These are phyloP conservation scores for Saturnispora serradocipensis DNA, from an alignment of 805 yeast species.

Conservation along the genomic window DNA sequence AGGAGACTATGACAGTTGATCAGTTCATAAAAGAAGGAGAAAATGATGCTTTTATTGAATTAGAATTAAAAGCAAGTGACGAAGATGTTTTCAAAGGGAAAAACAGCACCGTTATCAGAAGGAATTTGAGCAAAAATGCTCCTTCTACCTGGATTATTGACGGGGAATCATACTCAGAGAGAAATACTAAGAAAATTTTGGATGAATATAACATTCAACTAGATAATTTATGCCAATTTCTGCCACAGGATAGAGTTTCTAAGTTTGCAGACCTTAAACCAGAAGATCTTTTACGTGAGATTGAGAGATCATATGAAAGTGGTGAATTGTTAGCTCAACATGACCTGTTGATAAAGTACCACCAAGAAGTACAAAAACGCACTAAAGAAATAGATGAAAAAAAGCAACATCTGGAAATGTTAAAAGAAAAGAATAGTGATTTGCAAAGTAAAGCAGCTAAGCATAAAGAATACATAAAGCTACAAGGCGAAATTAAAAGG, in stretches of 20 bases:
- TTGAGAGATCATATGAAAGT: constrained; percentile 70
- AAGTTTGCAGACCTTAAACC: constrained; percentile 80
- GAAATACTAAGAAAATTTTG: constrained; percentile 36
- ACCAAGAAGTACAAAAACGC: constrained; percentile 29
- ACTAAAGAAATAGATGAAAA: constrained; percentile 24
- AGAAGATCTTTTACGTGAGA: constrained; percentile 62
- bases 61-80: constrained; percentile 36
- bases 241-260: constrained; percentile 93
- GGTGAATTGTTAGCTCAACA: constrained; percentile 51
- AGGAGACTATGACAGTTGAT: constrained; percentile 48
- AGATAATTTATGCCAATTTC: constrained; percentile 85
- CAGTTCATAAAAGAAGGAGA: constrained; percentile 70
- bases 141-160: constrained; percentile 45
- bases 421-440: constrained; percentile 29
- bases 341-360: constrained; percentile 43
- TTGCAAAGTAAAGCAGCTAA: constrained; percentile 39
- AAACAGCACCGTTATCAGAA: constrained; percentile 29
- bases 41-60: constrained; percentile 36
- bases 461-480: constrained; percentile 36
- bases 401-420: constrained; percentile 24
- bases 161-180: constrained; percentile 32
- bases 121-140: constrained; percentile 35
- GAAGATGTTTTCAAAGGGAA: constrained; percentile 18
- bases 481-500: constrained; percentile 30
- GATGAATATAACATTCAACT: constrained; percentile 63